Base-by-base conservation (phyloP, 2,329 filamentous ascomycete genomes). In the Cladobotryum protrusum region DNA sequence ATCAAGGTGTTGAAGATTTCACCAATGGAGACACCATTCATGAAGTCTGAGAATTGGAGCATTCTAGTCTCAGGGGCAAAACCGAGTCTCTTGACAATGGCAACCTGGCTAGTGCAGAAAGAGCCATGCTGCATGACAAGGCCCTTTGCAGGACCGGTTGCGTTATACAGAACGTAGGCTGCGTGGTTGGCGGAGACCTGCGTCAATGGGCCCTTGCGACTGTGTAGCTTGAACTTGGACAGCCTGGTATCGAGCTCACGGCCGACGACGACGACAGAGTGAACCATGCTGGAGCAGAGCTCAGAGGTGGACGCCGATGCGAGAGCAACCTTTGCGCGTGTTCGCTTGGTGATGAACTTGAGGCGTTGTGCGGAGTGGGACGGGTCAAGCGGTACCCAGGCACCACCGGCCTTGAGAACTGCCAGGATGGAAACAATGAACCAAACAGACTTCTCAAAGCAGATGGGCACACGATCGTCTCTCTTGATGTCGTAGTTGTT, bases 1-100 rank as follows among this genome's bases (percentile, higher is more conserved):
- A 53, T 3, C n/a, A 56, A 44, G 0, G 49, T 29, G 2, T 47
- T 35, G 4, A 54, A 11, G 2, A 56, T 54, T 32, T 56, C 54
- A 4, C 39, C 19, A 14, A 56, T 17, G 4, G 47, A 50, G 5
- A 47, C 48, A 4, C 57, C 56, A 18, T 54, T 56, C 12, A 45
- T 52, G 7, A 45, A 53, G 1, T 53, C 51, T 6, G 55, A 41
- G 48, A 58, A 57, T 1, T 58, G 49, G 4, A 57, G 51, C 39
- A 47, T 29, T n/a, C 29, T 33, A 11, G 39, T 19, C 2, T 49
- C 37, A 3, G 12, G 24, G 2, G 17, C 35, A 5, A 50, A 1
- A 0, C 36, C 43, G 4, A 50, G 12, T 2, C 36, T 20, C 7
- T 2, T 18, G 7, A 24, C 42, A 14, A 40, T 7, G 5, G 43